phyloP scores from a whole-genome alignment of 2,329 filamentous ascomycete species.

The Fusarium sp. region DNA sequence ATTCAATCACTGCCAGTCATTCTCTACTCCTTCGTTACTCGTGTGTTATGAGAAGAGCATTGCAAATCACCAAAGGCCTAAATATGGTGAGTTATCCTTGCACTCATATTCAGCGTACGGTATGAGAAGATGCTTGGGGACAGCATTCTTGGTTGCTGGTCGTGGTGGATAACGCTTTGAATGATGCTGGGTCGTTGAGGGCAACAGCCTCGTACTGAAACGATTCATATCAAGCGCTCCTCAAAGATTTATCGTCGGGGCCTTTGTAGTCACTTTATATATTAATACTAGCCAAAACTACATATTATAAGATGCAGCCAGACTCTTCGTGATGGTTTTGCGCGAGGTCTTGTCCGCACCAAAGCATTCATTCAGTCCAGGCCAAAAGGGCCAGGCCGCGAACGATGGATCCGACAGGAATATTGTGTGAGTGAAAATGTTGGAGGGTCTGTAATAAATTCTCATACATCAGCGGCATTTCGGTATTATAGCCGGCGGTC shows the following conservation, averaged over 20 bases:
- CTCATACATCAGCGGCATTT: neutral
- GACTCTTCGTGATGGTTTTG: neutral
- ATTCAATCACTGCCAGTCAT: neutral
- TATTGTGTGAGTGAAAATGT: neutral
- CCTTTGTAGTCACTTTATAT: neutral
- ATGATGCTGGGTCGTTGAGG: neutral
- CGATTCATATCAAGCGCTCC: no score
- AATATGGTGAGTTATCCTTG: no score
- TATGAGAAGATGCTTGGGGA: neutral
- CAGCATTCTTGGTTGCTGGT: neutral
- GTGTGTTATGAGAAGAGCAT: neutral
- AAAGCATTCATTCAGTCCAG: neutral
- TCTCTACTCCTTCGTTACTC: no score
- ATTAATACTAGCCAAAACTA: neutral
- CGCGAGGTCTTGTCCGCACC: neutral
- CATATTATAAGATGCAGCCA: neutral
- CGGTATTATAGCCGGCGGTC: neutral
- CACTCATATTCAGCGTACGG: no score
- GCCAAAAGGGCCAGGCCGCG: no score
- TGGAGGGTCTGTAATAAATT: no score
- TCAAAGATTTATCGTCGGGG: neutral
- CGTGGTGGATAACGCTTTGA: neutral
- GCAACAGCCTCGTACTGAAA: neutral
- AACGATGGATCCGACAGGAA: neutral
- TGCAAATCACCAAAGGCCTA: neutral